Evolutionary conservation across 2,329 filamentous ascomycete genomes (phyloP), one percentile per base, ranked within the genome.

Genomic region (Colletotrichum theobromicola): DNA sequence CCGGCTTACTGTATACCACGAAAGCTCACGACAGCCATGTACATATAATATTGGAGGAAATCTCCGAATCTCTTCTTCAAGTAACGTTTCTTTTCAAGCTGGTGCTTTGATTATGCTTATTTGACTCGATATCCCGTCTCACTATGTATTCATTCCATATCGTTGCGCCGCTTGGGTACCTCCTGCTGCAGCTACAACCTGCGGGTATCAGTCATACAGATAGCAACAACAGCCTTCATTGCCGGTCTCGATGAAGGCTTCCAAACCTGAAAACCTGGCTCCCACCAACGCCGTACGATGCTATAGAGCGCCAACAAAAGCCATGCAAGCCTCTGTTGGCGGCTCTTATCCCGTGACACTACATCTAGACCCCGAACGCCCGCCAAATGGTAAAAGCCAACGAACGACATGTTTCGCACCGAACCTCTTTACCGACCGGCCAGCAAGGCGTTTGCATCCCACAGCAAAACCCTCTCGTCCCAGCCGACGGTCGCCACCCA

Each of bases 401-500:
- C 28, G 28, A 10, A 53, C 30, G 15, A 37, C 8, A 42, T 21
- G 24, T 34, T 18, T 28, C 24, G 28, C 50, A 34, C 30, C 9
- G 10, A 66, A 53, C 34, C 32, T 13, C 26, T 24, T 76, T 46
- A 79, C 76, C 69, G 30, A 53, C 69, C 72, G 3, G 62, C 69
- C 67, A 85, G 82, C 46, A 90, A 77, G 77, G 87, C 85, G 76
- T 89, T 92, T 50, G 96, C 94, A 86, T 99, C 97, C 96, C 96
- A 99, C 7, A 99, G 91, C 79, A 97, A 87, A 13, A 99, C 90
- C 79, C 92, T 90, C 86, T 98, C 95, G 80, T 99, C 97, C 97
- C 97, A 99, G 1, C 95, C 96, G 3, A 94, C 94, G 76, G 94
- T 97, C 3, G 97, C 96, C 78, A 96, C 96, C 97, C 97, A 99